phyloP scores from a whole-genome alignment of 805 yeast species.

The Barnettozyma populi region DNA sequence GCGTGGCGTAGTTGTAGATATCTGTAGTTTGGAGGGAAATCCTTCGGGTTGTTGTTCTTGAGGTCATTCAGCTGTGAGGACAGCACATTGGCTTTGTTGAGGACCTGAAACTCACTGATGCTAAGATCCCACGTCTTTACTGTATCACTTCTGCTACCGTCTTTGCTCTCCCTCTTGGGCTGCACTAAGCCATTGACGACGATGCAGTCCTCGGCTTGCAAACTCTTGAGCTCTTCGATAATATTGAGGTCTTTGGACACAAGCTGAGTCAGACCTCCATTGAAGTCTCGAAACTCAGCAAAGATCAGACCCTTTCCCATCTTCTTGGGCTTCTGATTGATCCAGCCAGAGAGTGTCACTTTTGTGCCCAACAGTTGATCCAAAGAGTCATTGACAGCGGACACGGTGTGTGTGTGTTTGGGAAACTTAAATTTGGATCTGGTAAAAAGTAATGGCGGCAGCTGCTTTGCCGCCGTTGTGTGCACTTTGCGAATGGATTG shows the following conservation, averaged over 20 bases:
- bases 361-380: conserved; percentile 10
- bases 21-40: conserved; percentile 74
- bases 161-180: conserved; percentile 26
- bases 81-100: conserved; percentile 58
- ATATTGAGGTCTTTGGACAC: conserved; percentile 32
- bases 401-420: conserved; percentile 21
- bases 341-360: conserved; percentile 75
- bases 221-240: conserved; percentile 33
- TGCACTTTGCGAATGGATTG: background rate
- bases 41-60: conserved; percentile 43
- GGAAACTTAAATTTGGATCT: conserved; percentile 17
- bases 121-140: conserved; percentile 48
- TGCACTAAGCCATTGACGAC: conserved; percentile 54
- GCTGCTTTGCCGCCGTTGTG: background rate
- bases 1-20: conserved; percentile 72
- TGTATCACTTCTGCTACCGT: background rate
- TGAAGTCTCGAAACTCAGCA: conserved; percentile 67
- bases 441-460: background rate
- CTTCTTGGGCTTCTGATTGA: conserved; percentile 66
- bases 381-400: conserved; percentile 4
- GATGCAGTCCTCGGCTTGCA: conserved; percentile 72
- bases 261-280: conserved; percentile 64
- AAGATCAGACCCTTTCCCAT: conserved; percentile 62
- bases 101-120: conserved; percentile 43
- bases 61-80: conserved; percentile 66